These are phyloP conservation scores for Scytalidium lignicola DNA, from an alignment of 2,329 filamentous ascomycete genomes.

Conservation along the genomic window DNA sequence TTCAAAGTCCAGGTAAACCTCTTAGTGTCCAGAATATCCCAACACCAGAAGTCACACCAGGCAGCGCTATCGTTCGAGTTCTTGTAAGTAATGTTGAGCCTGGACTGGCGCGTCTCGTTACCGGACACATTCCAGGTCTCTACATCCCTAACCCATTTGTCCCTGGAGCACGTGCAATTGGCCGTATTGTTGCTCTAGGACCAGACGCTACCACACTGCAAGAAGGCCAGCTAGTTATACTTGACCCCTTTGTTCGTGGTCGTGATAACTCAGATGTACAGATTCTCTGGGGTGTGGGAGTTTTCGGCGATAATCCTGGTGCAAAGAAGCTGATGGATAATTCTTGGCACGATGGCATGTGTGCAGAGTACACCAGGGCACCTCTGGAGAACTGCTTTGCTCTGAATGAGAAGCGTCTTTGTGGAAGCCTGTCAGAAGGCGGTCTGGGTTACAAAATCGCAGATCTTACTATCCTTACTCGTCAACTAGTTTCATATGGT, in stretches of 20 bases:
- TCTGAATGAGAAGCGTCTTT: slow-evolving; percentile 28
- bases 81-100: slow-evolving; percentile 29
- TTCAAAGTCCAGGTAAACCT: slow-evolving; percentile 11
- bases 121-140: slow-evolving; percentile 24
- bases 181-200: slow-evolving; percentile 29
- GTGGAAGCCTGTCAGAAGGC: slow-evolving; percentile 4
- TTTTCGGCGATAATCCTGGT: slow-evolving; percentile 17
- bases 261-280: slow-evolving; percentile 28
- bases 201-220: slow-evolving; percentile 28
- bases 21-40: slow-evolving; percentile 23
- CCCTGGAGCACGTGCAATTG: slow-evolving; percentile 26
- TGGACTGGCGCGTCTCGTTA: slow-evolving; percentile 32
- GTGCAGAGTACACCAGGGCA: slow-evolving; percentile 29
- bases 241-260: slow-evolving; percentile 29
- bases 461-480: slow-evolving; percentile 3
- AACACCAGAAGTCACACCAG: slow-evolving; percentile 26
- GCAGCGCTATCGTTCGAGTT: slow-evolving; percentile 34
- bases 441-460: slow-evolving; percentile 11
- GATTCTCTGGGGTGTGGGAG: slow-evolving; percentile 27
- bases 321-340: slow-evolving; percentile 24
- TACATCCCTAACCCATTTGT: slow-evolving; percentile 26
- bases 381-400: slow-evolving; percentile 32
- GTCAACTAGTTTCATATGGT: slow-evolving; percentile 36
- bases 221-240: slow-evolving; percentile 31
- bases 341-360: slow-evolving; percentile 28